Evolutionary conservation across 495 filamentous ascomycete species (phyloP).

Genomic region (Chaetomium fimeti): DNA sequence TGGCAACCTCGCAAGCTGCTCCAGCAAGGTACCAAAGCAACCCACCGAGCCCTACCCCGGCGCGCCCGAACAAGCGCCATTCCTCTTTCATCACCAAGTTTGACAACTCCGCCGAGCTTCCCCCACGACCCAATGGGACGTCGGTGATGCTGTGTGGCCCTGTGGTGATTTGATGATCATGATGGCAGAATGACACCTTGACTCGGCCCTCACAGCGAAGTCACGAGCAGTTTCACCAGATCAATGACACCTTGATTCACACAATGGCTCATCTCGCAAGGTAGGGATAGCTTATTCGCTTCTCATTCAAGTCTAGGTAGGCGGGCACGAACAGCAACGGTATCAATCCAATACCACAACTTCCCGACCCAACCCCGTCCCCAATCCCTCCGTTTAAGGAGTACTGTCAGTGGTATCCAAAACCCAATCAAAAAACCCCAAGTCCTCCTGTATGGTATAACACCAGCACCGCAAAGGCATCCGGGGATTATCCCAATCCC

Average conservation of each 20-base stretch:
- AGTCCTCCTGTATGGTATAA: constrained; percentile 6
- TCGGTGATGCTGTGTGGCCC: neutral
- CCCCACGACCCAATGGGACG: neutral
- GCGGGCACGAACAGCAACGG: neutral
- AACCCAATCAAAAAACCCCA: neutral
- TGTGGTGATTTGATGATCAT: constrained; percentile 3
- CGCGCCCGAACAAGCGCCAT: neutral
- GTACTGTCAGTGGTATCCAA: constrained; percentile 1
- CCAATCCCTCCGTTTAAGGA: neutral
- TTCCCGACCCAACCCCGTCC: neutral
- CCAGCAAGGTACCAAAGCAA: neutral
- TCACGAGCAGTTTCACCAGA: too few species aligned
- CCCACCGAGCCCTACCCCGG: neutral
- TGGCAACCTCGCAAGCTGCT: neutral
- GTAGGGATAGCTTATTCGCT: neutral
- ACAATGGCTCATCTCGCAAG: too few species aligned
- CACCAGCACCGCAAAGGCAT: constrained; percentile 7
- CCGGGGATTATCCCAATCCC: neutral
- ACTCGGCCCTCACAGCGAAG: neutral
- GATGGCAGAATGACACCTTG: neutral
- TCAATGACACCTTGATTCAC: neutral
- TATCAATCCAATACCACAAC: neutral
- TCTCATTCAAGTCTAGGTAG: constrained; percentile 10
- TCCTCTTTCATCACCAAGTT: neutral
- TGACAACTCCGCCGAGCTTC: neutral